A percentile compares a stretch with the other conserved stretches of the same genome.
Conservation (phyloP, 495 filamentous ascomycete species). For the Tuber borchii region DNA sequence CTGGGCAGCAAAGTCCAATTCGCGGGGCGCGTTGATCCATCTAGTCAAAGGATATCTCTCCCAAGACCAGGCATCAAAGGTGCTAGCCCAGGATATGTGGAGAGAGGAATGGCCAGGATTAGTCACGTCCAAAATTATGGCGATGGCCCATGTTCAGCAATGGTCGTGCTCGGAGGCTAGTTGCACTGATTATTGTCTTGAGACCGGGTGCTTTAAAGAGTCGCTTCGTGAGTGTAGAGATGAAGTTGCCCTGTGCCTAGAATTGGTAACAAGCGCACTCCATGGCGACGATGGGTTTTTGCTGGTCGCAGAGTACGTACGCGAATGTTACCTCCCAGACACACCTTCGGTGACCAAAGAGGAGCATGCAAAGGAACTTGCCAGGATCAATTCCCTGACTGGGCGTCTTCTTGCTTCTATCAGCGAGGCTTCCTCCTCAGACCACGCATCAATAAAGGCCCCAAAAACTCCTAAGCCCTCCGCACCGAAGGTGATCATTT, state of each 20-base stretch:
- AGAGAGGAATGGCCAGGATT: constrained; percentile 10
- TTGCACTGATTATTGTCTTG: not conserved
- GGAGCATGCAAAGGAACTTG: constrained; percentile 2
- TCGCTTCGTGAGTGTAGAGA: constrained; percentile 5
- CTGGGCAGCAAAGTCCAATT: constrained; percentile 8
- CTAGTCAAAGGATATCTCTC: constrained; percentile 29
- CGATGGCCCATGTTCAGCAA: constrained; percentile 26
- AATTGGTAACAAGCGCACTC: constrained; percentile 7
- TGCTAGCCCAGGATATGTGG: constrained; percentile 29
- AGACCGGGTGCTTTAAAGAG: constrained; percentile 17
- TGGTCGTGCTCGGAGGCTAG: not conserved
- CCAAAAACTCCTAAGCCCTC: constrained; percentile 20
- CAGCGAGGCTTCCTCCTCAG: constrained; percentile 1
- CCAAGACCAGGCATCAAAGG: constrained; percentile 13
- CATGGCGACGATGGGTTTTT: constrained; percentile 22
- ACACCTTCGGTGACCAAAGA: not conserved
- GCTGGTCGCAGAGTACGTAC: constrained; percentile 29
- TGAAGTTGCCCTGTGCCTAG: constrained; percentile 23
- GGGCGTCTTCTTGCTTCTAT: constrained; percentile 18
- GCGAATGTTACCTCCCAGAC: constrained; percentile 27
- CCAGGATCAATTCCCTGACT: constrained; percentile 21
- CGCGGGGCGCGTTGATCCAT: constrained; percentile 6
- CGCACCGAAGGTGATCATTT: constrained; percentile 17
- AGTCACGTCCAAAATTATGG: constrained; percentile 29
- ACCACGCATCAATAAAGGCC: not conserved